Conservation (phyloP, 495 filamentous ascomycete genomes). For the Penicillium odoratum region DNA sequence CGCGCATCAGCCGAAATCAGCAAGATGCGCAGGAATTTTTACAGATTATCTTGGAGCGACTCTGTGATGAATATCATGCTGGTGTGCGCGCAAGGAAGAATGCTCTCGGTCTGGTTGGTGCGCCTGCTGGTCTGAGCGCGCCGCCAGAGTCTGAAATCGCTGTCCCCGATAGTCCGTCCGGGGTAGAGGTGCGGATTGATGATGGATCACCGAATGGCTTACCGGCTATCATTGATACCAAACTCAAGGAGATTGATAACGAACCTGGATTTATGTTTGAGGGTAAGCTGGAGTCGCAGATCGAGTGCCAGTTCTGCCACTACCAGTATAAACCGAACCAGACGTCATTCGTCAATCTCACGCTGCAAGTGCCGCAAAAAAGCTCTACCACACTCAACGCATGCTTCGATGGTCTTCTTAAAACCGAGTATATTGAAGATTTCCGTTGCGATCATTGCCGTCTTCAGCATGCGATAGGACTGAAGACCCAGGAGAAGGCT, state of each 20-base stretch:
- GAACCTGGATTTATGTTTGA: constrained; percentile 85
- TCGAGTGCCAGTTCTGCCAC: constrained; percentile 85
- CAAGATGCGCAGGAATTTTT: constrained; percentile 99
- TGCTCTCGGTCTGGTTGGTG: constrained; percentile 23
- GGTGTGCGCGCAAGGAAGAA: constrained; percentile 66
- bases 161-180: constrained; percentile 25
- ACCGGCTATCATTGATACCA: constrained; percentile 45
- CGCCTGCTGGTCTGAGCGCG: constrained; percentile 15
- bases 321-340: constrained; percentile 82
- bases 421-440: constrained; percentile 94
- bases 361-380: constrained; percentile 84
- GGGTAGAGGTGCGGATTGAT: constrained; percentile 45
- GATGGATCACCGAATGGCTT: constrained; percentile 41
- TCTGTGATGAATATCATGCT: constrained; percentile 92
- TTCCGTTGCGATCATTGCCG: constrained; percentile 93
- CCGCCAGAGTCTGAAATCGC: constrained; percentile 17
- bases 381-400: constrained; percentile 62
- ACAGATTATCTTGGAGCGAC: constrained; percentile 86
- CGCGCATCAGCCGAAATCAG: constrained; percentile 87
- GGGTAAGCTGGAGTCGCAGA: constrained; percentile 83
- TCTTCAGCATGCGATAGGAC: constrained; percentile 70
- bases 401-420: constrained; percentile 92
- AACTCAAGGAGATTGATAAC: constrained; percentile 45
- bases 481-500: constrained; percentile 49
- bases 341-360: constrained; percentile 88